Evolutionary conservation across 805 yeast genomes (phyloP).

Genomic region (Debaryomyces maramus): DNA sequence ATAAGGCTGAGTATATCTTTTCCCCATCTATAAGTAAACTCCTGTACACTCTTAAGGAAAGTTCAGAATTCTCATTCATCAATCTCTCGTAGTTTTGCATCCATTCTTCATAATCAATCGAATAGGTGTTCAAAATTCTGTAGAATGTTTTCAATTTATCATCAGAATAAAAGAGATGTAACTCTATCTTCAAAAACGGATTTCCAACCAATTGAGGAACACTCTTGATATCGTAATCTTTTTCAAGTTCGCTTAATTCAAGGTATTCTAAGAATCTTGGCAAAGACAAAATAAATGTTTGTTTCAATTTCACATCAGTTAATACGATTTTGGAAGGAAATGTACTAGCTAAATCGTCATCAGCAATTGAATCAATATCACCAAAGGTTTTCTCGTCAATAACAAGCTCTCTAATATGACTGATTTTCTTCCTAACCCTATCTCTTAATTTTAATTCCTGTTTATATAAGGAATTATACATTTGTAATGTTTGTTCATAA

Average conservation of each 20-base stretch:
- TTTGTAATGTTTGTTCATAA: constrained; percentile 29
- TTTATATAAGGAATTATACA: constrained; percentile 34
- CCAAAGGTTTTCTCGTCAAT: constrained; percentile 31
- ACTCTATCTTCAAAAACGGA: constrained; percentile 30
- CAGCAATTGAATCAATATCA: constrained; percentile 48
- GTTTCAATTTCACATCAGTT: constrained; percentile 24
- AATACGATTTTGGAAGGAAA: constrained; percentile 57
- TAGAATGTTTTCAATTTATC: constrained; percentile 45
- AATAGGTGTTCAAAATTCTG: constrained; percentile 38
- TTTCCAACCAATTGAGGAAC: constrained; percentile 2
- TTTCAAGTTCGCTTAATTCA: constrained; percentile 4
- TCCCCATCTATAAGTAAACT: constrained; percentile 56
- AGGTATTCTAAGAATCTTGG: constrained; percentile 28
- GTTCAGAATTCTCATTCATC: constrained; percentile 40
- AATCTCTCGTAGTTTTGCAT: constrained; percentile 40
- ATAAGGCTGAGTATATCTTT: constrained; percentile 41
- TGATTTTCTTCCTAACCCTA: constrained; percentile 29
- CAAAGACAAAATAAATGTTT: constrained; percentile 33
- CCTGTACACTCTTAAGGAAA: constrained; percentile 48
- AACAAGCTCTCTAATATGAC: constrained; percentile 30
- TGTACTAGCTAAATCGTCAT: constrained; percentile 49
- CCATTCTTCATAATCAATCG: constrained; percentile 56
- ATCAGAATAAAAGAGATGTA: constrained; percentile 53
- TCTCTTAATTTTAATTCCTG: constrained; percentile 47
- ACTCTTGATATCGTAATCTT: constrained; percentile 4